phyloP scores from a whole-genome alignment of 805 yeast species.

The Cyberlindnera petersonii region DNA sequence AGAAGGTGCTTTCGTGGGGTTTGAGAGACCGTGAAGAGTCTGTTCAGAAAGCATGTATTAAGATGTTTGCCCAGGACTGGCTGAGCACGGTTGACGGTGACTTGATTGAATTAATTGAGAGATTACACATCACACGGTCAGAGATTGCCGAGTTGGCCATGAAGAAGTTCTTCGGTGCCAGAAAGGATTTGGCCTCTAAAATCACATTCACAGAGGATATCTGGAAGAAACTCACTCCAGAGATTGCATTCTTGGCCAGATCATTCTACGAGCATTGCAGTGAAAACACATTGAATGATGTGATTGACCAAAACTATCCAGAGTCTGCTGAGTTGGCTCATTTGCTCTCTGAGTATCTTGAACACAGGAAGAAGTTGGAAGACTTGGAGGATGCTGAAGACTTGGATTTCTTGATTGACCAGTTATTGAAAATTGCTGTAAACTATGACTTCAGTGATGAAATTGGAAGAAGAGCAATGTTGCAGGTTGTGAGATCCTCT shows the following conservation, averaged over 20 bases:
- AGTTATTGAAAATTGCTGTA: constrained; percentile 61
- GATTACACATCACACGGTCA: constrained; percentile 66
- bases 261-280: constrained; percentile 63
- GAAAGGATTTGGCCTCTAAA: constrained; percentile 58
- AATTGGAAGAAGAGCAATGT: constrained; percentile 77
- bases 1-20: constrained; percentile 76
- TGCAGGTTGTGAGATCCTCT: constrained; percentile 54
- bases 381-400: constrained; percentile 45
- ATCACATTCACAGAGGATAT: constrained; percentile 59
- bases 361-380: constrained; percentile 36
- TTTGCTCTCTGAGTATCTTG: constrained; percentile 52
- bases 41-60: constrained; percentile 68
- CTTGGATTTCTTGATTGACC: constrained; percentile 69
- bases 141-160: constrained; percentile 66
- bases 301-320: constrained; percentile 68
- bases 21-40: constrained; percentile 76
- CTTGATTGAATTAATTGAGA: constrained; percentile 64
- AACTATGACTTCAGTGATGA: constrained; percentile 87
- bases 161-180: constrained; percentile 52
- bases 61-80: constrained; percentile 73
- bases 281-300: constrained; percentile 45
- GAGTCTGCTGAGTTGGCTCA: constrained; percentile 72
- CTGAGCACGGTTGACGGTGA: constrained; percentile 63
- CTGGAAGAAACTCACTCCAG: constrained; percentile 71
- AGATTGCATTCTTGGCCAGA: constrained; percentile 68